Evolutionary conservation across 352 stramenopile species (phyloP).

Genomic region (Saprolegnia parasitica): DNA sequence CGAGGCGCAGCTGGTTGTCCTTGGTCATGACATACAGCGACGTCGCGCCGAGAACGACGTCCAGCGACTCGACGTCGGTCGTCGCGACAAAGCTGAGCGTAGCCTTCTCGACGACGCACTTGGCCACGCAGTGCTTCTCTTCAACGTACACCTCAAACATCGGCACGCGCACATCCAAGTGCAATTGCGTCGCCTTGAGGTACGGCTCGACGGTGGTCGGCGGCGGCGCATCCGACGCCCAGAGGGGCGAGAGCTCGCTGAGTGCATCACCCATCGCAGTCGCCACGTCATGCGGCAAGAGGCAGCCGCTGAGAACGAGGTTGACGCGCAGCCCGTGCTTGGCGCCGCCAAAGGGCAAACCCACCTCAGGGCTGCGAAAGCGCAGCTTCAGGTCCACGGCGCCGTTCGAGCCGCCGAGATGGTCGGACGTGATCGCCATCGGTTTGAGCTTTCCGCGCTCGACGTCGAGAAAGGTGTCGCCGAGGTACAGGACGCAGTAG

Average conservation of each 20-base stretch:
- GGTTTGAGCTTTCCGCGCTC: conserved; percentile 70
- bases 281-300: conserved; percentile 13
- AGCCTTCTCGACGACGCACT: conserved; percentile 77
- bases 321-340: conserved; percentile 7
- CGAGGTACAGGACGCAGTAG: conserved; percentile 71
- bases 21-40: conserved; percentile 80
- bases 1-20: conserved; percentile 79
- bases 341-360: neutral
- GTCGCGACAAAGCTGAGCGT: conserved; percentile 64
- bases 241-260: conserved; percentile 16
- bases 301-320: conserved; percentile 16
- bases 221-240: neutral
- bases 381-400: conserved; percentile 58
- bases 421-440: conserved; percentile 61
- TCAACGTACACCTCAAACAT: conserved; percentile 84
- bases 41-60: conserved; percentile 65
- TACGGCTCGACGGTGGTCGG: conserved; percentile 4
- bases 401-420: conserved; percentile 55
- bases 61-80: conserved; percentile 54
- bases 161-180: conserved; percentile 8
- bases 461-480: conserved; percentile 75
- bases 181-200: neutral
- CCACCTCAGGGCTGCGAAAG: conserved; percentile 49
- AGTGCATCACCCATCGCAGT: conserved; percentile 12
- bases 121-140: conserved; percentile 82